These are phyloP conservation scores for Parastagonospora avenae DNA, from an alignment of 2,329 filamentous ascomycete species.

Conservation along the genomic window DNA sequence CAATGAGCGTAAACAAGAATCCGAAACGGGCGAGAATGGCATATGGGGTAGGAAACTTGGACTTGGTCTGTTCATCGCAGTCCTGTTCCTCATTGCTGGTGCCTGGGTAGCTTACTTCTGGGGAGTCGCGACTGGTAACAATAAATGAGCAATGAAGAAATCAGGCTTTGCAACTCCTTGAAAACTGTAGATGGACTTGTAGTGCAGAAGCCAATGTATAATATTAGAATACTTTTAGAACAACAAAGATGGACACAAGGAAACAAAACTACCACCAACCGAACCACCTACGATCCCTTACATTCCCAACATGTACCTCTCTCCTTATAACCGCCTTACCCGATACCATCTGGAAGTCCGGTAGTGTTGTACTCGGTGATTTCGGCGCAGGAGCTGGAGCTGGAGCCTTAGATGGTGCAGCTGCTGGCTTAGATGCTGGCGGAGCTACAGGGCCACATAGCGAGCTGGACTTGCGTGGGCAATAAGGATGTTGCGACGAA, in stretches of 20 bases:
- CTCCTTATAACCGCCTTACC: background rate
- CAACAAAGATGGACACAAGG: no score
- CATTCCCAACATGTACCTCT: no score
- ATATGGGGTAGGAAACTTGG: conserved; percentile 49
- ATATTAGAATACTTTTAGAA: no score
- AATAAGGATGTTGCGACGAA: background rate
- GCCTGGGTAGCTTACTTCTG: conserved; percentile 64
- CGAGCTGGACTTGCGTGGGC: background rate
- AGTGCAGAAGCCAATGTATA: no score
- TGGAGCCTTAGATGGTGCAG: background rate
- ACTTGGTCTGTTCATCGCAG: conserved; percentile 49
- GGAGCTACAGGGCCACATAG: background rate
- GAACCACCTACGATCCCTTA: no score
- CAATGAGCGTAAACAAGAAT: conserved; percentile 50
- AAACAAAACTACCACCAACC: no score
- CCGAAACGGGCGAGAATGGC: conserved; percentile 39
- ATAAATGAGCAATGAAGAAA: conserved; percentile 1
- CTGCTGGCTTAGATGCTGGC: background rate
- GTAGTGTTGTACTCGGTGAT: background rate
- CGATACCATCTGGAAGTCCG: background rate
- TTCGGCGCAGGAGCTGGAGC: background rate
- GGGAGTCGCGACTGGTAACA: conserved; percentile 61
- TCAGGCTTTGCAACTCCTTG: no score
- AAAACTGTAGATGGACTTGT: no score
- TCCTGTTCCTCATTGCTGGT: conserved; percentile 57